Conservation (phyloP, 2,329 filamentous ascomycete genomes). For the Colletotrichum cereale region DNA sequence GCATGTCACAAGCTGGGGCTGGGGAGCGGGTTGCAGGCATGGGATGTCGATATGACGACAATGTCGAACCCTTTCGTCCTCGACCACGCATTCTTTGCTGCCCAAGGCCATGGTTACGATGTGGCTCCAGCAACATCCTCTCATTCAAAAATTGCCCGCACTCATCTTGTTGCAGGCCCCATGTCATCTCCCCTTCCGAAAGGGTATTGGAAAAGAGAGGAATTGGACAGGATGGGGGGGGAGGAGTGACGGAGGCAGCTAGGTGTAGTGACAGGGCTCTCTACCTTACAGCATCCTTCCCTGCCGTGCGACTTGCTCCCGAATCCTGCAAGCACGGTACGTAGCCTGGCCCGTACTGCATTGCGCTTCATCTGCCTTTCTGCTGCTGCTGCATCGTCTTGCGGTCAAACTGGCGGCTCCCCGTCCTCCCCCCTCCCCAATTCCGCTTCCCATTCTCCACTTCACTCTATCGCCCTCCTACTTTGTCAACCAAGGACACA, state of each 20-base stretch:
- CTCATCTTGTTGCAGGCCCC: slow-evolving; percentile 31
- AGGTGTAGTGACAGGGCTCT: neutral
- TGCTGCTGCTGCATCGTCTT: neutral
- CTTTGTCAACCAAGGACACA: neutral
- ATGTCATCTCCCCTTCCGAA: slow-evolving; percentile 31
- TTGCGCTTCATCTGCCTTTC: slow-evolving; percentile 3
- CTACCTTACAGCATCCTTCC: slow-evolving; percentile 6
- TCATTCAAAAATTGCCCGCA: slow-evolving; percentile 33
- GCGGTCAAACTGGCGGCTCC: slow-evolving; percentile 22
- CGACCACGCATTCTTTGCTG: slow-evolving; percentile 28
- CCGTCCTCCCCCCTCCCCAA: slow-evolving; percentile 6
- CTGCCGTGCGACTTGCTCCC: neutral
- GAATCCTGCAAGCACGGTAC: slow-evolving; percentile 8
- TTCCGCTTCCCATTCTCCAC: slow-evolving; percentile 21
- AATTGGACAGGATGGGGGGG: slow-evolving; percentile 4
- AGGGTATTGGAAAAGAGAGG: slow-evolving; percentile 13
- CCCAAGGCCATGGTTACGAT: slow-evolving; percentile 33
- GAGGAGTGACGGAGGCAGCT: neutral
- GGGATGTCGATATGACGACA: slow-evolving; percentile 38
- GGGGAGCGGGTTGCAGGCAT: slow-evolving; percentile 11
- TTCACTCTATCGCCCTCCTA: slow-evolving; percentile 13
- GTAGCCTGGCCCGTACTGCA: slow-evolving; percentile 3
- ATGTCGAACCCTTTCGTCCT: slow-evolving; percentile 29
- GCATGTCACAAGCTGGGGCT: slow-evolving; percentile 1
- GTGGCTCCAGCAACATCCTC: slow-evolving; percentile 34